Evolutionary conservation across 768 basidiomycete genomes (phyloP), one percentile per base, ranked within the genome.

Genomic region (Piloderma croceum): DNA sequence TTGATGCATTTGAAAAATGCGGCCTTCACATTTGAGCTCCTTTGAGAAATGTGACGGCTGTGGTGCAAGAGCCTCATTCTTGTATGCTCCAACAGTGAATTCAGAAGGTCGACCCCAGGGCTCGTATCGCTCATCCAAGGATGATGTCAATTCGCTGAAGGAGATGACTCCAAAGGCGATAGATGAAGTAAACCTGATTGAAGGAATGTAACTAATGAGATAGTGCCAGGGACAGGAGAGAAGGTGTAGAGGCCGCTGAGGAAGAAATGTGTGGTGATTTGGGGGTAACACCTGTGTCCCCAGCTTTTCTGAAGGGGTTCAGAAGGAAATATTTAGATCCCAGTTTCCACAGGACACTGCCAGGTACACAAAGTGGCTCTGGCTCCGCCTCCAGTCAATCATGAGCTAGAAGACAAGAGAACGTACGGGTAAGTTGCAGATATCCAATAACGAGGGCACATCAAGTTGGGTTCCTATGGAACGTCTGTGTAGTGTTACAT

Each of bases 241-340:
- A 15, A 23, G 27, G 47, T 7, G 43, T 52, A 21, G 45, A 53
- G 20, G 55, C 41, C 10, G 43, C 20, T 29, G 51, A 34, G 13
- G 58, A 51, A 13, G 58, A 46, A 7, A 44, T 9, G 27, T 9
- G 15, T 29, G 27, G 15, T 15, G 27, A 29, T 29, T 9, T 15
- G 15, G 27, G 27, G 10, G 9, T 15, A 29, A 29, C 27, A 15
- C 10, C 9, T 29, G 9, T 9, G 27, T 29, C 22, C 63, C 68
- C 10, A 58, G 69, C 11, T 63, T 68, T 61, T 81, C 83, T 69
- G 67, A 88, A 87, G 13, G 87, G 68, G 49, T 76, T 79, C 48
- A 87, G 67, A 38, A 89, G 64, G 18, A 85, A 87, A 42, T 85
- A 74, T 58, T 89, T 89, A 59, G 79, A 78, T 20, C 73, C 73